Conservation (phyloP, 2,329 filamentous ascomycete species). For the Penicillium sp. region DNA sequence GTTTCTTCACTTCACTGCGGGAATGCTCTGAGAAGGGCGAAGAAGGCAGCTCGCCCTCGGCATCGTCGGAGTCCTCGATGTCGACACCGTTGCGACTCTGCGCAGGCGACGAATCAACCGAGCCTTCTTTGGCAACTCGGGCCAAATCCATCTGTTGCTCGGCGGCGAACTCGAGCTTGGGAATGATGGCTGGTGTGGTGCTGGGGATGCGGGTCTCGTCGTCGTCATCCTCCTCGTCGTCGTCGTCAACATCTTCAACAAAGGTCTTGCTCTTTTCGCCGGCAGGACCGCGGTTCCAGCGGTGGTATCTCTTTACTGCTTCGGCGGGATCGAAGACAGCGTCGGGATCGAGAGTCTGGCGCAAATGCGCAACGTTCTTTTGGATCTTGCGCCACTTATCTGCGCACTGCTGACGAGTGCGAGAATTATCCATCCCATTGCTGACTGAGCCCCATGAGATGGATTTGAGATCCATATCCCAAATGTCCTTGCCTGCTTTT, state of each 20-base stretch:
- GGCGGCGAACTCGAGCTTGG: slow-evolving; percentile 5
- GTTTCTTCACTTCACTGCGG: slow-evolving; percentile 11
- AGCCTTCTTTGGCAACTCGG: not conserved
- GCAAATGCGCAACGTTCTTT: slow-evolving; percentile 27
- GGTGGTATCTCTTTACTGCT: slow-evolving; percentile 11
- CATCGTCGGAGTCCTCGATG: slow-evolving; percentile 7
- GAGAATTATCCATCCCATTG: slow-evolving; percentile 35
- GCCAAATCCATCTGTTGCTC: slow-evolving; percentile 5
- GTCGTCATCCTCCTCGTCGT: slow-evolving; percentile 22
- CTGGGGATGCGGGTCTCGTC: slow-evolving; percentile 6
- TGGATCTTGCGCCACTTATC: slow-evolving; percentile 49
- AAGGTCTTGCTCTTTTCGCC: slow-evolving; percentile 25
- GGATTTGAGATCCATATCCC: slow-evolving; percentile 43
- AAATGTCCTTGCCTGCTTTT: slow-evolving; percentile 42
- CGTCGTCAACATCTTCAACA: slow-evolving; percentile 27
- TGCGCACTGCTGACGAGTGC: slow-evolving; percentile 48
- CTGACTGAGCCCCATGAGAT: slow-evolving; percentile 44
- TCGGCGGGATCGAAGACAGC: slow-evolving; percentile 35
- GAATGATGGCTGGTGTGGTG: slow-evolving; percentile 4
- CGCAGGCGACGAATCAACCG: not conserved
- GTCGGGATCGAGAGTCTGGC: slow-evolving; percentile 32
- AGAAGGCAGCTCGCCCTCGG: not conserved
- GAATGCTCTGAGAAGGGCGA: slow-evolving; percentile 3
- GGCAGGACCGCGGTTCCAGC: slow-evolving; percentile 18
- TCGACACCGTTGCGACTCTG: not conserved